Evolutionary conservation across 2,329 filamentous ascomycete species (phyloP).

Genomic region (Rhynchosporium graminicola): DNA sequence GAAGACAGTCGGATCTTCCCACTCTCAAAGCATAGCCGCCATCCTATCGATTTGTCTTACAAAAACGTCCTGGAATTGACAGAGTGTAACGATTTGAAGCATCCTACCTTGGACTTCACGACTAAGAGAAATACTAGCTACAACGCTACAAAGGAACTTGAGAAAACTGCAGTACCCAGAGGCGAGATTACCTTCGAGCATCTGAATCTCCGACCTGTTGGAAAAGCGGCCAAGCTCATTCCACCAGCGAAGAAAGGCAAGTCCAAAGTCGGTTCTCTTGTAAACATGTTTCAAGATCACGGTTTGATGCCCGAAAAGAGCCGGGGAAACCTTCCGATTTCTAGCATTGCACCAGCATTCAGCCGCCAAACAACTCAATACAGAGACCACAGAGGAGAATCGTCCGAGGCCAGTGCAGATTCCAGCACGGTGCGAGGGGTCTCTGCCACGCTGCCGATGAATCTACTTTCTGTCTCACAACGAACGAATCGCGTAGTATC

Average conservation of each 20-base stretch:
- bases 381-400: background rate
- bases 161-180: background rate
- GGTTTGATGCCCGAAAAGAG: conserved; percentile 25
- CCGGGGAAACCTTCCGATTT: conserved; percentile 14
- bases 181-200: conserved; percentile 12
- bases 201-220: conserved; percentile 21
- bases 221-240: conserved; percentile 21
- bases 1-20: background rate
- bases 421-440: conserved; percentile 6
- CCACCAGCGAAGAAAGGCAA: conserved; percentile 1
- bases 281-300: conserved; percentile 32
- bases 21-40: background rate
- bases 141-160: background rate
- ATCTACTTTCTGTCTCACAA: background rate
- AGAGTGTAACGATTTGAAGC: background rate
- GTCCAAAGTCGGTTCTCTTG: conserved; percentile 24
- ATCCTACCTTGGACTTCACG: background rate
- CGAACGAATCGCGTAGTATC: background rate
- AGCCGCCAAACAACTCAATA: background rate
- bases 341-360: conserved; percentile 11
- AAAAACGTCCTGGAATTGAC: background rate
- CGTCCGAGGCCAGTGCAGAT: background rate
- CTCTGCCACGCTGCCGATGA: background rate
- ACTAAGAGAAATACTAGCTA: background rate
- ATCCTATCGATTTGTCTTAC: background rate